phyloP scores from a whole-genome alignment of 768 basidiomycete species.

The Termitomyces sp. region DNA sequence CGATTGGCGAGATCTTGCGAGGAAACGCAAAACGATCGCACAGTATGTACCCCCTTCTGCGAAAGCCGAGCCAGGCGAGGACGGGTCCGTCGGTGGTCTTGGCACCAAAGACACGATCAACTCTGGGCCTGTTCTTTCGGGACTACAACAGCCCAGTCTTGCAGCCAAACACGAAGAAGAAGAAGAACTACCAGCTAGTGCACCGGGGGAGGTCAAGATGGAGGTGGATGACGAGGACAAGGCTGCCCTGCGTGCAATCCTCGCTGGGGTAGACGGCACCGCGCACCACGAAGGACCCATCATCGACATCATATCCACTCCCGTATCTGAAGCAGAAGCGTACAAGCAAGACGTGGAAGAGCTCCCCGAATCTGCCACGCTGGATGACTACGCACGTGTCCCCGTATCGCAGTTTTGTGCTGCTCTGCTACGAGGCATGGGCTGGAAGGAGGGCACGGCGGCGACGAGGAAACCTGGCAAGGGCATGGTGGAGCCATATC shows the following conservation, averaged over 20 bases:
- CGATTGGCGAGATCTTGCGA: conserved; percentile 84
- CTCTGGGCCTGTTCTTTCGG: conserved; percentile 63
- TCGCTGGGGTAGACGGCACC: conserved; percentile 46
- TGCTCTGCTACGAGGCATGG: conserved; percentile 93
- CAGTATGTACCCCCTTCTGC: conserved; percentile 66
- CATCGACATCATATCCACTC: conserved; percentile 61
- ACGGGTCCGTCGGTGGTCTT: conserved; percentile 74
- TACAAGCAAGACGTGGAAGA: conserved; percentile 78
- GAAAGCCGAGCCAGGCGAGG: conserved; percentile 47
- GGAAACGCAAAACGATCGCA: conserved; percentile 49
- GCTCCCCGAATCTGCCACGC: conserved; percentile 68
- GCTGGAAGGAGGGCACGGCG: conserved; percentile 82
- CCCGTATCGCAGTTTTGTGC: conserved; percentile 92
- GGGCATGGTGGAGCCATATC: conserved; percentile 69
- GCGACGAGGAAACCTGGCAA: conserved; percentile 59
- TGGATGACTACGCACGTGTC: conserved; percentile 85
- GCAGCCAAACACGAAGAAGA: conserved; percentile 26
- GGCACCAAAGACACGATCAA: conserved; percentile 75
- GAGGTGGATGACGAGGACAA: conserved; percentile 65
- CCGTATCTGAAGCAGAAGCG: conserved; percentile 76
- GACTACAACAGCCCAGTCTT: conserved; percentile 46
- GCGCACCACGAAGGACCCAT: conserved; percentile 31
- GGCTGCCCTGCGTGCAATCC: conserved; percentile 71
- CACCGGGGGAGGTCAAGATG: conserved; percentile 24
- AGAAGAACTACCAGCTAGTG: conserved; percentile 11